Evolutionary conservation across 306 rosid genomes (phyloP).

Genomic region (Fragaria iinumae): DNA sequence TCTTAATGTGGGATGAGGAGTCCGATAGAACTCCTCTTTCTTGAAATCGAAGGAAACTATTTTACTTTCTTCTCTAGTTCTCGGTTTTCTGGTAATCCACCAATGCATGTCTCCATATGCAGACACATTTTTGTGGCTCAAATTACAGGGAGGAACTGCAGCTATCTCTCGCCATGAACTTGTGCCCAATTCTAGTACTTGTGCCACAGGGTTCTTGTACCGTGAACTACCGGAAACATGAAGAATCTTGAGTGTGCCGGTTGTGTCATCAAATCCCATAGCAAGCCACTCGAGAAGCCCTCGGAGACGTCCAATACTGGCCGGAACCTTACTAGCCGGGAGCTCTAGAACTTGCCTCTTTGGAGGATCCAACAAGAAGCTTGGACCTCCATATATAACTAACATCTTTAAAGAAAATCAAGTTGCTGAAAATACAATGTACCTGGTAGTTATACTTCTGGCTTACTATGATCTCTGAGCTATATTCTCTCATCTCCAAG

Average conservation of each 20-base stretch:
- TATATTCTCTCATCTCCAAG: not conserved
- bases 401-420: not conserved
- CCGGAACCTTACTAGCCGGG: not conserved
- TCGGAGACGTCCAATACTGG: not conserved
- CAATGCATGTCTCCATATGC: slow-evolving; percentile 6
- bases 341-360: not conserved
- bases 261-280: not conserved
- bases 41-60: not conserved
- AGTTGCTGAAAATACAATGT: not conserved
- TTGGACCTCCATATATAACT: not conserved
- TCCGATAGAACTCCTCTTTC: not conserved
- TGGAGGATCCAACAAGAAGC: not conserved
- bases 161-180: not conserved
- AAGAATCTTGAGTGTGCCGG: not conserved
- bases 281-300: not conserved
- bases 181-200: not conserved
- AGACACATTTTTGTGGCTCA: not conserved
- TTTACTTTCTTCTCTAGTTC: not conserved
- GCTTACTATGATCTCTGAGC: not conserved
- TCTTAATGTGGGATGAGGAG: not conserved
- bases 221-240: not conserved
- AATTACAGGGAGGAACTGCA: not conserved
- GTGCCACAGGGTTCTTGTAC: not conserved
- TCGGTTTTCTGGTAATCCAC: not conserved
- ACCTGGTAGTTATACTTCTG: not conserved